Evolutionary conservation across 2,329 filamentous ascomycete species (phyloP), one percentile per base, ranked within the genome.

Genomic region (Ophiostoma sp.): DNA sequence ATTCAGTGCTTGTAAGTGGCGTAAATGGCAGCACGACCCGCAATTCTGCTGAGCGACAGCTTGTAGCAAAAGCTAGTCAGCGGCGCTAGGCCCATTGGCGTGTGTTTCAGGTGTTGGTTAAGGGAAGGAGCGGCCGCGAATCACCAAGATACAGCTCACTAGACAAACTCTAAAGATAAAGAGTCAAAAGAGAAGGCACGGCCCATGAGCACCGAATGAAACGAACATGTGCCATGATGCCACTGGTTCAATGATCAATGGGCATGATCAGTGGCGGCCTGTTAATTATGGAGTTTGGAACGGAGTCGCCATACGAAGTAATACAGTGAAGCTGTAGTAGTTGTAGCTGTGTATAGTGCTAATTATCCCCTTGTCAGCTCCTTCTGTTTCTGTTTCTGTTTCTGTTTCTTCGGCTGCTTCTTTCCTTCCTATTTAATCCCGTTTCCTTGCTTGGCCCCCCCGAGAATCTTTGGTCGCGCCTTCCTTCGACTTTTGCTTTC

Each of bases 121-220:
- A 62, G 57, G 57, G 57, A 62, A 62, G 57, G 57, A 62, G 57
- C 31, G 57, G 15, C 31, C 57, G 57, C 15, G 57, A 27, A 48
- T 48, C 23, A 57, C 23, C 52, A 23, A 27, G 44, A n/a, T 15
- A 57, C 52, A 27, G n/a, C 17, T 57, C 52, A 27, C 23, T 39
- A 39, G 36, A 39, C 13, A 39, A 39, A 39, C 36, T 39, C 36
- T 11, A 39, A 11, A 39, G 13, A 39, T 31, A 41, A 15, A 41
- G 13, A 41, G 39, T 41, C 48, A 57, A 31, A 33, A 35, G 27
- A n/a, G 27, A 35, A 62, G 31, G 57, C 4, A 62, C 52, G 52
- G 35, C 10, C 27, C 31, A 33, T 33, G 15, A 62, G 27, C 27
- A 62, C 35, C n/a, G 10, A 57, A 23, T 57, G 52, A 62, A 57